Base-by-base conservation (phyloP, 495 filamentous ascomycete species). In the Polyplosphaeria fusca region DNA sequence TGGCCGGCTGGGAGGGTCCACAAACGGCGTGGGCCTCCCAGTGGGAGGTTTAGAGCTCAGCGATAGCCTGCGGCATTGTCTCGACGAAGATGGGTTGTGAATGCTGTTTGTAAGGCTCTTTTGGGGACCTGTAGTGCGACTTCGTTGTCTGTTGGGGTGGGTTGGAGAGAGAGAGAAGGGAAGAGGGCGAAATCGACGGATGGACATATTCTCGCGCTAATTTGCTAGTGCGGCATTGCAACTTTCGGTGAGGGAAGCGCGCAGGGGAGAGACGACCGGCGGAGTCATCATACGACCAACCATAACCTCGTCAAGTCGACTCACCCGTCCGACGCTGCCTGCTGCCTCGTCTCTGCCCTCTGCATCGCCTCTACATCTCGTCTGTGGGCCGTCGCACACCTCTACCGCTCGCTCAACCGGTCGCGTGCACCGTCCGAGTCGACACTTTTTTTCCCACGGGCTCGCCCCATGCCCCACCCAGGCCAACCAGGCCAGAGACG, bases 31-130 rank as follows among this genome's bases (percentile, higher is more conserved):
- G 75, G 52, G 59, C 78, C 78, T 85, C 84, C 83, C 86, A 91
- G 89, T 83, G 85, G 82, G 76, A 25, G 77, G 74, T 88, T 90
- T 88, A 94, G 86, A 94, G 88, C 87, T 86, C 87, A 89, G 83
- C 87, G 87, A 89, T 81, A 76, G 86, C 86, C 86, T 87, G 81
- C 74, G 85, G 86, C 84, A 84, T 85, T 76, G 78, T 82, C 78
- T 89, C 83, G 88, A 94, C 89, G 83, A 86, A 87, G 71, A 59
- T 55, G 69, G 66, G 63, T 38, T 66, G 71, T 71, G 58, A 73
- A 70, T 71, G 67, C 64, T 60, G 67, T 62, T 56, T 66, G 39
- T 63, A 24, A 38, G 42, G 39, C 35, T 58, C 23, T 41, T 30
- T 55, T 20, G n/a, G 59, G 58, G 63, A 32, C 58, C 44, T 65